Conservation (phyloP, 352 stramenopile genomes). For the Globisporangium uncinulatum region DNA sequence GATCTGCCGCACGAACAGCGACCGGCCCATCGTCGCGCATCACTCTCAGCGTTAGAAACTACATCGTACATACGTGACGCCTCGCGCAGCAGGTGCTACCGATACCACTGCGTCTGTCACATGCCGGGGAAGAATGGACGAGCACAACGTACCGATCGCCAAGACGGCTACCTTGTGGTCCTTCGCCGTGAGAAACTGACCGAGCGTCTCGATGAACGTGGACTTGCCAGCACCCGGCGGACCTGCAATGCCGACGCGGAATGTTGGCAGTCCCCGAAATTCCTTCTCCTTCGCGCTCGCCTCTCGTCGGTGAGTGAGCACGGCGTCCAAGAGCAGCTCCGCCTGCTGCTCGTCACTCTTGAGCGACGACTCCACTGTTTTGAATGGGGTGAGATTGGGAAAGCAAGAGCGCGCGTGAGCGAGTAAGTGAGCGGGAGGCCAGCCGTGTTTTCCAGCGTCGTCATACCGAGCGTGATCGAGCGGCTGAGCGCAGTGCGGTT, state of each 20-base stretch:
- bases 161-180: conserved; percentile 92
- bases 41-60: neutral
- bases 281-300: conserved; percentile 20
- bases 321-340: conserved; percentile 82
- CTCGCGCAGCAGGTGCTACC: neutral
- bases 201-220: conserved; percentile 96
- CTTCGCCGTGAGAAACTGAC: conserved; percentile 76
- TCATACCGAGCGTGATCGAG: conserved; percentile 65
- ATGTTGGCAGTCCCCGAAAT: conserved; percentile 34
- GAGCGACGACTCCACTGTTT: conserved; percentile 73
- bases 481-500: conserved; percentile 65
- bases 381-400: too few species aligned
- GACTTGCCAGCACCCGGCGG: conserved; percentile 96
- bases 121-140: neutral
- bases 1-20: conserved; percentile 53
- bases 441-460: too few species aligned
- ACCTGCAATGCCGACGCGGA: conserved; percentile 89
- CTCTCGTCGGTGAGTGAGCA: conserved; percentile 60
- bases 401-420: too few species aligned
- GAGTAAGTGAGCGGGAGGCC: too few species aligned
- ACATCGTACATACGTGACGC: neutral
- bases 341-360: conserved; percentile 72
- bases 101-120: neutral
- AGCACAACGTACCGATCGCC: conserved; percentile 60
- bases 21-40: neutral